Evolutionary conservation across 345 rosid genomes (phyloP).

Genomic region (Aurinia saxatilis): DNA sequence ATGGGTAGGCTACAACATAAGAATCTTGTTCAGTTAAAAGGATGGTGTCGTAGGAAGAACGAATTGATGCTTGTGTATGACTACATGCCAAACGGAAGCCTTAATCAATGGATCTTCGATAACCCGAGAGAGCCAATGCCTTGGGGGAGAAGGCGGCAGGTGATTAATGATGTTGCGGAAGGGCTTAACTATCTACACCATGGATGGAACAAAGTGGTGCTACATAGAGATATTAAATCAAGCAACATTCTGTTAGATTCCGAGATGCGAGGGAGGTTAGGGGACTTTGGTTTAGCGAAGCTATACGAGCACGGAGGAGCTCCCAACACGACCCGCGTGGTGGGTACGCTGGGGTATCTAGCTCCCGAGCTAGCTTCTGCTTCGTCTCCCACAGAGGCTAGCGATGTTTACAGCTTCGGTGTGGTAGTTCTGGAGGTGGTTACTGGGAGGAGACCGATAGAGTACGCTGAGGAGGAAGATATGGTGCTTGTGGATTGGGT

Average conservation of each 20-base stretch:
- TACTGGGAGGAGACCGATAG: slow-evolving; percentile 67
- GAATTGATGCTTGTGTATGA: slow-evolving; percentile 79
- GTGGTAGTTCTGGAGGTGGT: slow-evolving; percentile 80
- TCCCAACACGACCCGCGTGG: slow-evolving; percentile 76
- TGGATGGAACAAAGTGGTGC: slow-evolving; percentile 87
- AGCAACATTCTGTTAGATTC: slow-evolving; percentile 71
- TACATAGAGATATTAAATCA: slow-evolving; percentile 79
- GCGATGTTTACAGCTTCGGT: slow-evolving; percentile 85
- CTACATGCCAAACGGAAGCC: slow-evolving; percentile 77
- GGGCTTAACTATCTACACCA: slow-evolving; percentile 79
- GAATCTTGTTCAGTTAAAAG: slow-evolving; percentile 71
- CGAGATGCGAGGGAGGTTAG: slow-evolving; percentile 75
- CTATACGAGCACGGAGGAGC: slow-evolving; percentile 67
- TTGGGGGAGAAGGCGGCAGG: slow-evolving; percentile 52
- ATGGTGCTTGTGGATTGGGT: slow-evolving; percentile 62
- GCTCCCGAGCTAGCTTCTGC: slow-evolving; percentile 73
- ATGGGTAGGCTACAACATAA: slow-evolving; percentile 88
- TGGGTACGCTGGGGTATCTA: slow-evolving; percentile 79
- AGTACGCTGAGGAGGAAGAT: slow-evolving; percentile 44
- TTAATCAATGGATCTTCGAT: slow-evolving; percentile 66
- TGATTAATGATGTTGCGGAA: slow-evolving; percentile 73
- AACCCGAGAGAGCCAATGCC: slow-evolving; percentile 42
- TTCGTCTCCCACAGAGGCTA: slow-evolving; percentile 49
- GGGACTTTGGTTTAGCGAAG: slow-evolving; percentile 83
- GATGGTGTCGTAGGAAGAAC: slow-evolving; percentile 78